phyloP scores from a whole-genome alignment of 2,329 filamentous ascomycete genomes.

The Diaporthe longicolla region DNA sequence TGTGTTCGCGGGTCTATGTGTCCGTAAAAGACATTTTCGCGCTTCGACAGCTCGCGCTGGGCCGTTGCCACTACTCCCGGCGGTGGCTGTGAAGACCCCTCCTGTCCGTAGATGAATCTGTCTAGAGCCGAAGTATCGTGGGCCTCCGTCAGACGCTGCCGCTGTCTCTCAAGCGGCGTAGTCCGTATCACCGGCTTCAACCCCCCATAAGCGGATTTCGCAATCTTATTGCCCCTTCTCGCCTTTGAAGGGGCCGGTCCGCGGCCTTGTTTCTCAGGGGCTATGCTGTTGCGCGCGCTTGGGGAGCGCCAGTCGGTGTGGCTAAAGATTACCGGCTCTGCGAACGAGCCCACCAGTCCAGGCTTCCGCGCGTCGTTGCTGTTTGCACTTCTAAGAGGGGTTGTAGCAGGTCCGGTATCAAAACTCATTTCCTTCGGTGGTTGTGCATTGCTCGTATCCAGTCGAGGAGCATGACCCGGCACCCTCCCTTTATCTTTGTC shows the following conservation, averaged over 20 bases:
- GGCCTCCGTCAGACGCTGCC: constrained; percentile 30
- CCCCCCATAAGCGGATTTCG: constrained; percentile 7
- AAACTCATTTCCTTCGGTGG: background rate
- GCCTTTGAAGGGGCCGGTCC: constrained; percentile 5
- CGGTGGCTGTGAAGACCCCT: constrained; percentile 44
- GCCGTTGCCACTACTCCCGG: constrained; percentile 38
- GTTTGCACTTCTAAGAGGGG: constrained; percentile 11
- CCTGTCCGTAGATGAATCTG: constrained; percentile 48
- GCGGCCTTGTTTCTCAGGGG: constrained; percentile 17
- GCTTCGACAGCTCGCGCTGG: constrained; percentile 40
- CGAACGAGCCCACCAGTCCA: background rate
- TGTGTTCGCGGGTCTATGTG: constrained; percentile 67
- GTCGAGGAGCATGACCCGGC: background rate
- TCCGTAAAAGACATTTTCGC: constrained; percentile 55
- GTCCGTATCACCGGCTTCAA: constrained; percentile 6
- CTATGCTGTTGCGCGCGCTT: constrained; percentile 9
- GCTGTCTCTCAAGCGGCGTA: constrained; percentile 39
- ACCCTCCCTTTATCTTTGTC: constrained; percentile 16
- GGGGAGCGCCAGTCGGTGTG: constrained; percentile 27
- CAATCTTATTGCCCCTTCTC: constrained; percentile 10
- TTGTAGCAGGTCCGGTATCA: background rate
- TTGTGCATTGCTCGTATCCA: background rate
- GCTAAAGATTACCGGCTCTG: constrained; percentile 16
- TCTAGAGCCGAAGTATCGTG: constrained; percentile 45
- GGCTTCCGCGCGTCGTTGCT: constrained; percentile 10